Conservation (phyloP, 495 filamentous ascomycete species). For the Durotheca rogersii region DNA sequence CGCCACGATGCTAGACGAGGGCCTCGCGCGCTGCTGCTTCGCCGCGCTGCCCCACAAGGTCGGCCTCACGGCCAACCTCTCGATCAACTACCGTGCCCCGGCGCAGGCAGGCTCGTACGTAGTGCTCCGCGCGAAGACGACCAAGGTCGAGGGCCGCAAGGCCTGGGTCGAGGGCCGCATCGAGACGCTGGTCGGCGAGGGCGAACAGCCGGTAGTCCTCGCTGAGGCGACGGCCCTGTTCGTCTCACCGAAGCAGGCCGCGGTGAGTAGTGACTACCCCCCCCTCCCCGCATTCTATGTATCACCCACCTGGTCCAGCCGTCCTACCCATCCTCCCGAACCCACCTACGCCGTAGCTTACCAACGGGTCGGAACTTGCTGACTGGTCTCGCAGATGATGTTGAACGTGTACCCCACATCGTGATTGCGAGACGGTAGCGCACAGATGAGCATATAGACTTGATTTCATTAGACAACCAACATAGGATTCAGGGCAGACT, state of each 20-base stretch:
- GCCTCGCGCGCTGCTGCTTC: conserved; percentile 87
- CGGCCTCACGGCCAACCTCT: conserved; percentile 87
- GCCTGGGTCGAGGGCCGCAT: conserved; percentile 93
- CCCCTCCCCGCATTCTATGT: too few relatives aligned
- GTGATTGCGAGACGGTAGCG: conserved; percentile 2
- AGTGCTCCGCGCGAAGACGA: conserved; percentile 76
- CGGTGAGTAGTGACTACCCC: conserved; percentile 51
- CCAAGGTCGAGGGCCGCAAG: conserved; percentile 89
- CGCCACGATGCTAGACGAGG: conserved; percentile 91
- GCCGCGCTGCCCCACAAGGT: conserved; percentile 84
- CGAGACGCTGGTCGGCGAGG: conserved; percentile 69
- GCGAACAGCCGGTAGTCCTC: conserved; percentile 63
- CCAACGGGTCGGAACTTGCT: neutral
- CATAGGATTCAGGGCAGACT: conserved; percentile 2
- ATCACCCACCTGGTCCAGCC: too few relatives aligned
- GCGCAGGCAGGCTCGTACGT: conserved; percentile 74
- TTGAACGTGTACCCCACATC: conserved; percentile 45
- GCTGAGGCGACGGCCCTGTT: conserved; percentile 84
- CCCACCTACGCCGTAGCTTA: neutral
- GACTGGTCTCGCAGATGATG: conserved; percentile 39
- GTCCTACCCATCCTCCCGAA: too few relatives aligned
- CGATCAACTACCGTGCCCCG: conserved; percentile 83
- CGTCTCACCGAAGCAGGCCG: conserved; percentile 81
- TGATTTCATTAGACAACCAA: conserved; percentile 18
- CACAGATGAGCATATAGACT: conserved; percentile 8